A percentile compares a stretch with the other conserved stretches of the same genome.
Conservation (phyloP, 768 basidiomycete genomes). For the Strobilomyces dryophilus region DNA sequence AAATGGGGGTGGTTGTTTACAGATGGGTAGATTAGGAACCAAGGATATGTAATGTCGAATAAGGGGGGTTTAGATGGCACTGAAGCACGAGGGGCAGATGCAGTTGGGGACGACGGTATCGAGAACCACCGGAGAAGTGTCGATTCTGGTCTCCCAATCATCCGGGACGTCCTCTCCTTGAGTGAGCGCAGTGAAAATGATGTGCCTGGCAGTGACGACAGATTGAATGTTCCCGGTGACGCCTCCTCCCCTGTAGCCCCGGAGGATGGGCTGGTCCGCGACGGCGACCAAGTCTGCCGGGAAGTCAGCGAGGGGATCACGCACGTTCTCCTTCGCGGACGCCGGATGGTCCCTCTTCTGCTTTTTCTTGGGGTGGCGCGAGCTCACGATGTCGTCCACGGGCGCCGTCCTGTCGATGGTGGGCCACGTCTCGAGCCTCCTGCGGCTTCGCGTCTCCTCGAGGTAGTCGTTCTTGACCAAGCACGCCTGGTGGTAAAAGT, state of each 20-base stretch:
- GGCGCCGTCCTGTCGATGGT: constrained; percentile 22
- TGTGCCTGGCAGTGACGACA: constrained; percentile 43
- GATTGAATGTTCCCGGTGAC: constrained; percentile 48
- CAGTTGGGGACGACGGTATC: constrained; percentile 27
- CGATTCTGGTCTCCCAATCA: constrained; percentile 38
- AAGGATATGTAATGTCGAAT: not conserved
- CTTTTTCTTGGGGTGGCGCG: constrained; percentile 10
- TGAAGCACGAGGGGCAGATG: constrained; percentile 41
- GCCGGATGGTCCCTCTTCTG: not conserved
- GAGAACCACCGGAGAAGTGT: constrained; percentile 21
- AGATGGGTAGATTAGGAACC: not conserved
- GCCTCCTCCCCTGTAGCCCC: constrained; percentile 41
- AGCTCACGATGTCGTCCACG: not conserved
- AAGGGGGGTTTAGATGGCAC: constrained; percentile 35
- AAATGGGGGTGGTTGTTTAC: not conserved
- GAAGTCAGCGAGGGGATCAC: constrained; percentile 18
- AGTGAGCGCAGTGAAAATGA: constrained; percentile 41
- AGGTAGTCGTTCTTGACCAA: constrained; percentile 30
- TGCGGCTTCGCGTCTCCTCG: constrained; percentile 19
- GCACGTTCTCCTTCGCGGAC: not conserved
- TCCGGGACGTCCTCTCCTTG: constrained; percentile 29
- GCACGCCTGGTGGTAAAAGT: constrained; percentile 47
- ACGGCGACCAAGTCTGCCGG: constrained; percentile 38
- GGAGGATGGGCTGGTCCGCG: constrained; percentile 52
- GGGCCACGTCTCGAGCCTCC: constrained; percentile 38